Conservation (phyloP, 2,329 filamentous ascomycete genomes). For the Cladosporium oxysporum region DNA sequence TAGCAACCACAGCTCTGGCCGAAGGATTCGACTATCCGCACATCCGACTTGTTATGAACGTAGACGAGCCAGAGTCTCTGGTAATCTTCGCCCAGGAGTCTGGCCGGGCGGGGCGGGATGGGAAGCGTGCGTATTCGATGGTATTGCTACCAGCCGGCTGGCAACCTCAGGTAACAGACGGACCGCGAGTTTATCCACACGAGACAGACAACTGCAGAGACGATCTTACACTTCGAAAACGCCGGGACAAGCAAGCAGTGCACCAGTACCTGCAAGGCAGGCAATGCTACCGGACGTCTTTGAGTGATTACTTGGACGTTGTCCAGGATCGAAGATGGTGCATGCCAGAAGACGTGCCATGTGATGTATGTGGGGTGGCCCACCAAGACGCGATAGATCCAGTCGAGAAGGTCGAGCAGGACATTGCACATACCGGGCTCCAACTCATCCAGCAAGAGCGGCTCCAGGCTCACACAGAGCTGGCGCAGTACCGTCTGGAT, state of each 20-base stretch:
- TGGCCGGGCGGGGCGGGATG: constrained; percentile 10
- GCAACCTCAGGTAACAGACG: background rate
- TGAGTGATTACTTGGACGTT: constrained; percentile 12
- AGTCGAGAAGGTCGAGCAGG: too few species aligned
- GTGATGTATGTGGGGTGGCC: too few species aligned
- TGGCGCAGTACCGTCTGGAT: background rate
- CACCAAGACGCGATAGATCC: too few species aligned
- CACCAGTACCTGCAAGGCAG: constrained; percentile 9
- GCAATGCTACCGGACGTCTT: constrained; percentile 13
- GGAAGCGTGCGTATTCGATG: constrained; percentile 15
- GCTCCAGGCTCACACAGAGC: background rate
- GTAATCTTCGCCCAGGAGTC: constrained; percentile 22
- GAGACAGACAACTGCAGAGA: background rate
- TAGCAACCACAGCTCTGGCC: constrained; percentile 20
- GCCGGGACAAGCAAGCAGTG: constrained; percentile 1
- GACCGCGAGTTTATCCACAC: background rate
- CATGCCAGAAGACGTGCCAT: too few species aligned
- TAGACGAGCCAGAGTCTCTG: constrained; percentile 19
- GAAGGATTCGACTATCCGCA: constrained; percentile 20
- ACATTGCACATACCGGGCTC: background rate
- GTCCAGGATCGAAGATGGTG: constrained; percentile 11
- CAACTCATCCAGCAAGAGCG: background rate
- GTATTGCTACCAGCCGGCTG: constrained; percentile 15
- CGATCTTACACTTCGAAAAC: too few species aligned
- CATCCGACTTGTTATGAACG: constrained; percentile 17